phyloP scores from a whole-genome alignment of 1,284 basidiomycete genomes.

The Malassezia globosa region DNA sequence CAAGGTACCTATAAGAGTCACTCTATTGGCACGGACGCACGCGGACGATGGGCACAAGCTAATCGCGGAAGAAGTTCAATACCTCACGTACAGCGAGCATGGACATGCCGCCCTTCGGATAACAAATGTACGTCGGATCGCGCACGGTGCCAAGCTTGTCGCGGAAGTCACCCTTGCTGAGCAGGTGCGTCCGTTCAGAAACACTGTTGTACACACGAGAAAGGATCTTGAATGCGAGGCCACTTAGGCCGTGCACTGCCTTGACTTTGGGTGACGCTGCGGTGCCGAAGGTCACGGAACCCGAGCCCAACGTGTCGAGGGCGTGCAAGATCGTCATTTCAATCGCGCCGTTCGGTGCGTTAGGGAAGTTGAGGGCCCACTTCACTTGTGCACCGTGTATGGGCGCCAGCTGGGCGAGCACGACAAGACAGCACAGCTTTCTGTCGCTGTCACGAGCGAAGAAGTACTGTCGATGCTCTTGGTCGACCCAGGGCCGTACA shows the following conservation, averaged over 20 bases:
- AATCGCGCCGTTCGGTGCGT: slow-evolving; percentile 52
- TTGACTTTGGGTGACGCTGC: slow-evolving; percentile 26
- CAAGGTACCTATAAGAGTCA: background rate
- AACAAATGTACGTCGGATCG: slow-evolving; percentile 32
- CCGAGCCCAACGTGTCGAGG: slow-evolving; percentile 51
- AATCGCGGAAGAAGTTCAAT: slow-evolving; percentile 30
- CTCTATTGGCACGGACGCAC: no score
- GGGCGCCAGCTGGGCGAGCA: slow-evolving; percentile 53
- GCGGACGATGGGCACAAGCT: background rate
- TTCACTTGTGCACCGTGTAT: slow-evolving; percentile 55
- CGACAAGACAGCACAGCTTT: slow-evolving; percentile 52
- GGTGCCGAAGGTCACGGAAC: slow-evolving; percentile 49
- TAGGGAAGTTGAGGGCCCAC: slow-evolving; percentile 56
- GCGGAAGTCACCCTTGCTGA: slow-evolving; percentile 40
- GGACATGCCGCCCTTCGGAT: slow-evolving; percentile 33
- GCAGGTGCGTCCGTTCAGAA: slow-evolving; percentile 25
- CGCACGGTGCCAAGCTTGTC: slow-evolving; percentile 37
- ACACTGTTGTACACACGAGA: slow-evolving; percentile 28
- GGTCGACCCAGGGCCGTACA: slow-evolving; percentile 54
- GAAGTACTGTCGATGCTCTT: slow-evolving; percentile 54
- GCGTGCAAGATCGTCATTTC: slow-evolving; percentile 53
- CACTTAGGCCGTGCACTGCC: slow-evolving; percentile 33
- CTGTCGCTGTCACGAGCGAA: slow-evolving; percentile 51
- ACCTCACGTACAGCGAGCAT: slow-evolving; percentile 33
- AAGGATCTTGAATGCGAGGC: slow-evolving; percentile 27